phyloP scores from a whole-genome alignment of 257 asterid species.

The Solanum tarijense region DNA sequence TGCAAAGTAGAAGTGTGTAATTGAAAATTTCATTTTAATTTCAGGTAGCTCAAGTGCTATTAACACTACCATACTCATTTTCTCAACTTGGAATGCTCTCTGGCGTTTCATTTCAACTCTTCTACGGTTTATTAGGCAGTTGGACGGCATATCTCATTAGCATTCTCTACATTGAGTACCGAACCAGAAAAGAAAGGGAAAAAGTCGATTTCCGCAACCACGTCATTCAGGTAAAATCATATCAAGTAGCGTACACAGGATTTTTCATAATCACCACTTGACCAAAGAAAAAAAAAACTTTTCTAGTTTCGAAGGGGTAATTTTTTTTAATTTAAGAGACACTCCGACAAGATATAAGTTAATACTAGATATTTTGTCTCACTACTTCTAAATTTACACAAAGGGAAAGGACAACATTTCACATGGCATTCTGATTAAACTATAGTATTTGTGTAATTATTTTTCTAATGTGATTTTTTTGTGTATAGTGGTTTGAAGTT shows the following conservation, averaged over 20 bases:
- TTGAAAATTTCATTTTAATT: neutral
- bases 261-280: neutral
- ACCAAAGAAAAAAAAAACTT: neutral
- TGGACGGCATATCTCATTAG: constrained; percentile 92
- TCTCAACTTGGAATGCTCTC: constrained; percentile 89
- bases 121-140: constrained; percentile 73
- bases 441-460: neutral
- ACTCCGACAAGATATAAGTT: neutral
- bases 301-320: neutral
- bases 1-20: neutral
- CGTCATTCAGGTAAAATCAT: constrained; percentile 62
- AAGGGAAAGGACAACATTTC: neutral
- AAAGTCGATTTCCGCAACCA: constrained; percentile 83
- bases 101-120: constrained; percentile 65
- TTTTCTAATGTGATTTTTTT: neutral
- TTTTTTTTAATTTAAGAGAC: neutral
- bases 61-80: constrained; percentile 82
- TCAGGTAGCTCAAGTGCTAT: constrained; percentile 87
- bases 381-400: no score
- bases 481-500: constrained; percentile 86
- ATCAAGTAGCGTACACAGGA: neutral
- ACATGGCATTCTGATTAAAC: constrained; percentile 11
- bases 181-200: constrained; percentile 81
- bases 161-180: constrained; percentile 66
- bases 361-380: neutral